Percentiles rank a stretch among this genome's conserved stretches.
Evolutionary conservation across 106 monocot genomes (phyloP).

Genomic region (Iris macrosiphon): DNA sequence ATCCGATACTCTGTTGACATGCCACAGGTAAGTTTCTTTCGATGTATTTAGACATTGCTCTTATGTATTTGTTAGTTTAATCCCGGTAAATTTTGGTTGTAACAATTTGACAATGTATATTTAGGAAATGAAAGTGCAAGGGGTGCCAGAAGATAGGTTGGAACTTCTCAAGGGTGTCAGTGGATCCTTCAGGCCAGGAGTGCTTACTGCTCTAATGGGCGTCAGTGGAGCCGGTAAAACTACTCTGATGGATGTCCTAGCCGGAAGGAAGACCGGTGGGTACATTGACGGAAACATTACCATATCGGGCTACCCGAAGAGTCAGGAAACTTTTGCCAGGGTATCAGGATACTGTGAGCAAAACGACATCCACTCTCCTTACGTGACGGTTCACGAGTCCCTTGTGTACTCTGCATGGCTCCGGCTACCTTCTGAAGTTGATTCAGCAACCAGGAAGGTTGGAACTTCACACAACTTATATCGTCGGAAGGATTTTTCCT

Average conservation of each 20-base stretch:
- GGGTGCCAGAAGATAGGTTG: constrained; percentile 15
- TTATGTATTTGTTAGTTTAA: neutral
- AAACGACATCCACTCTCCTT: constrained; percentile 34
- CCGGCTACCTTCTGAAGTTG: constrained; percentile 11
- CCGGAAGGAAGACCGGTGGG: constrained; percentile 33
- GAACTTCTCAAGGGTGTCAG: constrained; percentile 25
- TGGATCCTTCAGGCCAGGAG: constrained; percentile 28
- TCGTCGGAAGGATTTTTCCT: too few species aligned
- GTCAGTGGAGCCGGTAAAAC: constrained; percentile 33
- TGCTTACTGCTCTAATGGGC: constrained; percentile 35
- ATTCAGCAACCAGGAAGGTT: constrained; percentile 6
- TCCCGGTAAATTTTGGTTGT: neutral
- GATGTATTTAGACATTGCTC: too few species aligned
- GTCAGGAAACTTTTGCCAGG: constrained; percentile 36
- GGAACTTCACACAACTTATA: neutral
- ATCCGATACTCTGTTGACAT: constrained; percentile 29
- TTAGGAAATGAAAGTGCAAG: constrained; percentile 27
- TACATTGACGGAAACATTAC: constrained; percentile 29
- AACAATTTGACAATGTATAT: neutral
- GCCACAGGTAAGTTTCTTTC: constrained; percentile 10
- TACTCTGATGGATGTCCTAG: too few species aligned
- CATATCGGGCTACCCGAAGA: constrained; percentile 28
- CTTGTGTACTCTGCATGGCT: constrained; percentile 36
- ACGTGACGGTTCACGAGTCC: constrained; percentile 29
- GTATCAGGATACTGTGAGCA: constrained; percentile 37